These are phyloP conservation scores for Solanum rostratum DNA, from an alignment of 257 asterid genomes.

Conservation along the genomic window DNA sequence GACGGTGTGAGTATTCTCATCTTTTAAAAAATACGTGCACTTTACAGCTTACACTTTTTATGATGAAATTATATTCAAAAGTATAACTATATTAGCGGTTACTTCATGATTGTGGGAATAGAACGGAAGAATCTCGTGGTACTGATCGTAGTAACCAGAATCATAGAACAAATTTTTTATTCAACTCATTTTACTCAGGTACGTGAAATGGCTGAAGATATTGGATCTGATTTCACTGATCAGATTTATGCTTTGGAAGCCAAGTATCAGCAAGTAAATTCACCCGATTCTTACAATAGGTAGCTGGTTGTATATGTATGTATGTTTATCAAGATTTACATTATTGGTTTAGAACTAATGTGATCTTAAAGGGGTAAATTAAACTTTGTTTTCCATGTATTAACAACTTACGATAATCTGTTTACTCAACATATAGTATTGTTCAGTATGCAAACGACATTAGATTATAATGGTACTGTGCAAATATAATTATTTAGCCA, in stretches of 20 bases:
- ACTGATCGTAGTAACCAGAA: background rate
- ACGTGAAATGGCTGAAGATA: slow-evolving; percentile 77
- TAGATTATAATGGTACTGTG: background rate
- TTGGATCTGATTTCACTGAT: slow-evolving; percentile 78
- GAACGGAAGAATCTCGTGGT: background rate
- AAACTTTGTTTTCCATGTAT: background rate
- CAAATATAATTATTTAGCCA: background rate
- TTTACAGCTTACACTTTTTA: too few species aligned
- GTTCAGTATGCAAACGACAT: background rate
- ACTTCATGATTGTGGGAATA: background rate
- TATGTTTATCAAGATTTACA: background rate
- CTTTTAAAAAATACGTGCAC: too few species aligned
- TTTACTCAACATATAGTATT: background rate
- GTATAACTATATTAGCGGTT: too few species aligned
- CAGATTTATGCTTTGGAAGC: slow-evolving; percentile 67
- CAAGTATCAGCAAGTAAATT: slow-evolving; percentile 66
- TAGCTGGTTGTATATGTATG: background rate
- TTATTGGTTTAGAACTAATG: background rate
- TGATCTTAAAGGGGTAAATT: background rate
- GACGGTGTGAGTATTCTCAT: too few species aligned
- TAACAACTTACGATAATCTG: background rate
- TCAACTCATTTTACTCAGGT: slow-evolving; percentile 30
- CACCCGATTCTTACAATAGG: background rate
- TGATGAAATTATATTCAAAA: too few species aligned
- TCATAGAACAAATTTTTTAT: background rate